Evolutionary conservation across 257 asterid species (phyloP).

Genomic region (Leptodermis oblonga): DNA sequence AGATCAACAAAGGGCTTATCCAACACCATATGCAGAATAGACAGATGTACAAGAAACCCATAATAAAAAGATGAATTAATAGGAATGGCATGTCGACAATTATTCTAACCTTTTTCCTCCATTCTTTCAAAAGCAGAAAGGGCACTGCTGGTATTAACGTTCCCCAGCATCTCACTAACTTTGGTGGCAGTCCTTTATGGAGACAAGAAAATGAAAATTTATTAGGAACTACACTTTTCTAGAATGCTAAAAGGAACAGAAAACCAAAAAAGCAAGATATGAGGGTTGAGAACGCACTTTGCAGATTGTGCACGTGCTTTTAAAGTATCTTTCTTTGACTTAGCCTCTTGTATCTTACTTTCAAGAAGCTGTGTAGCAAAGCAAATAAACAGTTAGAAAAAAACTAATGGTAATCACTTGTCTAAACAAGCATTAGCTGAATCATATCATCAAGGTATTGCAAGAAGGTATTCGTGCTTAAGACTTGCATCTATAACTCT

Average conservation of each 20-base stretch:
- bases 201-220: background rate
- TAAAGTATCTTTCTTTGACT: slow-evolving; percentile 87
- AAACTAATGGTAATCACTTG: background rate
- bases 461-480: background rate
- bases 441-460: background rate
- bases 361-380: slow-evolving; percentile 65
- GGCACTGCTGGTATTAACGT: slow-evolving; percentile 94
- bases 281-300: slow-evolving; percentile 53
- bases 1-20: background rate
- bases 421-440: background rate
- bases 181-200: slow-evolving; percentile 74
- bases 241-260: background rate
- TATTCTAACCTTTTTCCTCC: slow-evolving; percentile 86
- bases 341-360: slow-evolving; percentile 98
- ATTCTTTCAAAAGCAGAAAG: slow-evolving; percentile 96
- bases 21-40: background rate
- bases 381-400: slow-evolving; percentile 8
- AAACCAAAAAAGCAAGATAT: background rate
- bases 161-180: slow-evolving; percentile 96
- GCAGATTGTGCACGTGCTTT: slow-evolving; percentile 99
- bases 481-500: background rate
- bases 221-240: background rate
- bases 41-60: background rate
- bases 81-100: slow-evolving; percentile 9
- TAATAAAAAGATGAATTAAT: background rate